Percentiles rank a stretch among this genome's conserved stretches.
phyloP scores from a whole-genome alignment of 2,329 filamentous ascomycete genomes.

The Bipolaris gigantea region DNA sequence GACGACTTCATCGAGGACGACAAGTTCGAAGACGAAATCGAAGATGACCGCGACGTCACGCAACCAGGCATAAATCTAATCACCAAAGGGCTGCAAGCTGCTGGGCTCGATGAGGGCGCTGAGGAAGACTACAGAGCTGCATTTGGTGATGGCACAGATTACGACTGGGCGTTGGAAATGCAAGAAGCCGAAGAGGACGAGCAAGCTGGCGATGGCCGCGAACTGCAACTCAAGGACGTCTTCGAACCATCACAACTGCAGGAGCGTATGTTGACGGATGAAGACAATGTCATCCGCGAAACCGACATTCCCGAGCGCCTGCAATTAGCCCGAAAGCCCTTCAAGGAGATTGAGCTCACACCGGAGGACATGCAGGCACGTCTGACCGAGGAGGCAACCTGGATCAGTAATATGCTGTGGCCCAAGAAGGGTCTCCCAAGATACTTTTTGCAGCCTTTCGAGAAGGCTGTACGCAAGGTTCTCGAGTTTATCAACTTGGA shows the following conservation, averaged over 20 bases:
- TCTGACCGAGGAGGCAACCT: slow-evolving; percentile 81
- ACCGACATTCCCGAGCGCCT: slow-evolving; percentile 92
- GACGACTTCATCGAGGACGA: slow-evolving; percentile 95
- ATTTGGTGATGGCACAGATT: slow-evolving; percentile 94
- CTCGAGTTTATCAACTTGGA: slow-evolving; percentile 94
- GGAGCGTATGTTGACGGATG: slow-evolving; percentile 93
- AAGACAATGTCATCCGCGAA: slow-evolving; percentile 87
- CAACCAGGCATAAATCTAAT: slow-evolving; percentile 72
- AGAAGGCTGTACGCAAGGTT: slow-evolving; percentile 85
- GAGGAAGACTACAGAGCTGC: slow-evolving; percentile 95
- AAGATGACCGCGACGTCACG: slow-evolving; percentile 82
- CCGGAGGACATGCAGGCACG: slow-evolving; percentile 67
- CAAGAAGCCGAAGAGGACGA: slow-evolving; percentile 83
- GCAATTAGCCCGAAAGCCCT: slow-evolving; percentile 86
- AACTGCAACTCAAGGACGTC: slow-evolving; percentile 92
- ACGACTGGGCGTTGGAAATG: slow-evolving; percentile 88
- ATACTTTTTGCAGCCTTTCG: slow-evolving; percentile 79
- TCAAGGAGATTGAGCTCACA: slow-evolving; percentile 77
- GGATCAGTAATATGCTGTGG: slow-evolving; percentile 90
- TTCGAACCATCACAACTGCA: slow-evolving; percentile 95
- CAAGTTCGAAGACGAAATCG: slow-evolving; percentile 77
- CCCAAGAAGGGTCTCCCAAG: slow-evolving; percentile 76
- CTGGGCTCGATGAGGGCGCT: slow-evolving; percentile 86
- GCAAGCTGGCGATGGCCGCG: slow-evolving; percentile 75
- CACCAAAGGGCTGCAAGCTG: slow-evolving; percentile 72